Evolutionary conservation across 192 early-diverging fungal species (phyloP), one percentile per base, ranked within the genome.

Genomic region (Globomyces pollinis-pini): DNA sequence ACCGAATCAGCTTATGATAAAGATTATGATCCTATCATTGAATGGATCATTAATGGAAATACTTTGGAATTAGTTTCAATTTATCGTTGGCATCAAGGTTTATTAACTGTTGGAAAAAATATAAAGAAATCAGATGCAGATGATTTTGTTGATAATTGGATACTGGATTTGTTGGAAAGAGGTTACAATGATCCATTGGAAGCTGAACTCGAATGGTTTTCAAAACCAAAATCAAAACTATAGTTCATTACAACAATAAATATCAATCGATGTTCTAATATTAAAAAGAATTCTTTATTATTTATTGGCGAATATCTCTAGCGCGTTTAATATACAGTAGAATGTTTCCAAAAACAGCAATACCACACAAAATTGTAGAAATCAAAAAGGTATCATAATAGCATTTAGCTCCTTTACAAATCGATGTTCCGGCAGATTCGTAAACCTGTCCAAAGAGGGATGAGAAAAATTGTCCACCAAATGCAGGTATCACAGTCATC

Each of bases 301-400:
- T n/a, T n/a, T n/a, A n/a, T n/a, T n/a, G n/a, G n/a, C n/a, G n/a
- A 47, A 47, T 47, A 47, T 47, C 44, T 26, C 28, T 47, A 8
- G 23, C 28, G 21, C 44, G 44, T 26, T 47, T 47, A 20, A 47
- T 47, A 6, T 28, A 26, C 23, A 47, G 28, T 26, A 8, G 23
- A 26, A 47, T 28, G 28, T 47, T 47, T 2, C 9, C 44, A 47
- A 47, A 8, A 26, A 47, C 28, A 47, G 23, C 28, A 47, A 47
- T 47, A 8, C 44, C 44, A 47, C 44, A 47, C 12, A 26, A 20
- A 28, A 47, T 47, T 8, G 23, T 26, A 47, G 23, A 47, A 47
- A 47, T 47, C n/a, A 47, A 20, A 47, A 47, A 47, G 7, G 44
- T 47, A 47, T 47, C 44, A 26, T 47, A 47, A n/a, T n/a, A n/a